Conservation (phyloP, 345 rosid species). For the Linum tenue region DNA sequence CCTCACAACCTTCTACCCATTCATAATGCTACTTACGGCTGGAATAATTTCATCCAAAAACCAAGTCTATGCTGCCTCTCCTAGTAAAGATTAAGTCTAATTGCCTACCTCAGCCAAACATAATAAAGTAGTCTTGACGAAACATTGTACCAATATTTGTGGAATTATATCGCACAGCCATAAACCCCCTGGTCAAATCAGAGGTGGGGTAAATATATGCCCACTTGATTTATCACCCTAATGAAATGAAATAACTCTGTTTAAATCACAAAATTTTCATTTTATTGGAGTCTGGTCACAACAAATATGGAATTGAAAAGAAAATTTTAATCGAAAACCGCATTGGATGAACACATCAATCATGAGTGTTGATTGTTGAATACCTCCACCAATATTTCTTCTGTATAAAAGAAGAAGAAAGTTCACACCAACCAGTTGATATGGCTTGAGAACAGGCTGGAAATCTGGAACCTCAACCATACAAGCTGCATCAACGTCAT, state of each 20-base stretch:
- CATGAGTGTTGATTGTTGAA: neutral
- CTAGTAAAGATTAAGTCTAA: too few relatives aligned
- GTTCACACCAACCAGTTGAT: conserved; percentile 90
- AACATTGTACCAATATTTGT: neutral
- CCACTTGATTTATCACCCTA: neutral
- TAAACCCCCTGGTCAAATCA: neutral
- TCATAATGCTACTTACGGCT: too few relatives aligned
- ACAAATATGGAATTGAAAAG: neutral
- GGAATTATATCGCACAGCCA: neutral
- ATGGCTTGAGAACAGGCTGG: conserved; percentile 87
- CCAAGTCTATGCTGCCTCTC: too few relatives aligned
- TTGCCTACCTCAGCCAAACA: too few relatives aligned
- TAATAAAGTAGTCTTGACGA: neutral
- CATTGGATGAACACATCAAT: neutral
- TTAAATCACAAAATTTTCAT: neutral
- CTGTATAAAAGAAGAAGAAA: conserved; percentile 86
- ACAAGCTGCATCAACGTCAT: conserved; percentile 77
- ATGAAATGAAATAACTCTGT: neutral
- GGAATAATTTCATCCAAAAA: too few relatives aligned
- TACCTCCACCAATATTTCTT: conserved; percentile 90
- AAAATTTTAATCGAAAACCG: too few relatives aligned
- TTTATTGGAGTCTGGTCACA: neutral
- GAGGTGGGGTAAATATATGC: neutral
- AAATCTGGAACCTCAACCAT: conserved; percentile 56
- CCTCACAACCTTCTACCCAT: neutral